Conservation (phyloP, 805 yeast genomes). For the Barnettozyma sp. region DNA sequence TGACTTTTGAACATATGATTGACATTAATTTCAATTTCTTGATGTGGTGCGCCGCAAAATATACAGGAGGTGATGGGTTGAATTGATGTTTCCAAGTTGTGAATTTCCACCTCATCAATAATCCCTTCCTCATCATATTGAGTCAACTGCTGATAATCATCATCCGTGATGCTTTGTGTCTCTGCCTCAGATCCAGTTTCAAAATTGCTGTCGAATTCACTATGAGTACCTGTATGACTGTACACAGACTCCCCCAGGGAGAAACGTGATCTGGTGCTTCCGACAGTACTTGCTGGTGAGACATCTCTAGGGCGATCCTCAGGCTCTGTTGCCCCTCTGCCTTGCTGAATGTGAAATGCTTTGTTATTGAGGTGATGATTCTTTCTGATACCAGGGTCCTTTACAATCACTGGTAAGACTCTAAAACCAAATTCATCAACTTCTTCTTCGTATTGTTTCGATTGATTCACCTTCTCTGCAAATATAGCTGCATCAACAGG, state of each 20-base stretch:
- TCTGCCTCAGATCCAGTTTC: slow-evolving; percentile 49
- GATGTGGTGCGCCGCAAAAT: slow-evolving; percentile 48
- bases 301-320: slow-evolving; percentile 27
- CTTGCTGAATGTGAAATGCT: slow-evolving; percentile 12
- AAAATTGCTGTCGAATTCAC: slow-evolving; percentile 28
- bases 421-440: slow-evolving; percentile 36
- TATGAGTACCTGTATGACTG: slow-evolving; percentile 28
- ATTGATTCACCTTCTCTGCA: slow-evolving; percentile 33
- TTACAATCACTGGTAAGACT: slow-evolving; percentile 23
- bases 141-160: slow-evolving; percentile 23
- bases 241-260: slow-evolving; percentile 43
- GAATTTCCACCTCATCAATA: slow-evolving; percentile 17
- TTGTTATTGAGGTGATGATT: slow-evolving; percentile 13
- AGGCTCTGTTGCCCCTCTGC: slow-evolving; percentile 25
- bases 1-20: slow-evolving; percentile 73
- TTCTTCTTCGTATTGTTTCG: slow-evolving; percentile 28
- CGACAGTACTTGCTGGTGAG: slow-evolving; percentile 50
- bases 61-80: slow-evolving; percentile 45
- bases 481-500: slow-evolving; percentile 55
- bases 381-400: not conserved
- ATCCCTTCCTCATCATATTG: slow-evolving; percentile 20
- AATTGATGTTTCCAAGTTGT: slow-evolving; percentile 24
- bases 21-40: slow-evolving; percentile 50
- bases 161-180: slow-evolving; percentile 33
- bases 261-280: slow-evolving; percentile 48